Base-by-base conservation (phyloP, 305 asterid species). In the Solanum hybrid region DNA sequence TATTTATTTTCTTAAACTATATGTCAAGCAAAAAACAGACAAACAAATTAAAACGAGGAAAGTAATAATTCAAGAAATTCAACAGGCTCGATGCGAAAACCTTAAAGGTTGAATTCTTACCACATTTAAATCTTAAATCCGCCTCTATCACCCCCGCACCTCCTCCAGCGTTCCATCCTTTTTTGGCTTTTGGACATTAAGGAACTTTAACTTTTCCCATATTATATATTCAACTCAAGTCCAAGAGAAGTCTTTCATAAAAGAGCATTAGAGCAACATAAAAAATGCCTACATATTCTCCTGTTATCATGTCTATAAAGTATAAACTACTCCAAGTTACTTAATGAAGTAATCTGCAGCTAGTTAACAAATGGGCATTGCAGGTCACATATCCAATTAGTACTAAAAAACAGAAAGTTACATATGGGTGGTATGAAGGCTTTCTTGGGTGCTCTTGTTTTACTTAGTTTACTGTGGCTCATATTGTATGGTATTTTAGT, bases 391-490 rank as follows among this genome's bases (percentile, higher is more conserved):
- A 77, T 77, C 26, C 26, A 69, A 40, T 60, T 60, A 60, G 78
- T 35, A 64, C 37, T n/a, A 5, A 79, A 79, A 31, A 37, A 7
- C 26, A 78, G 20, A 71, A 90, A 90, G 56, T 86, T 64, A 22
- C 0, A 64, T 90, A 90, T 87, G 71, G 89, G 5, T 87, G 86
- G 85, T 20, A 84, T 88, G 80, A 79, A 86, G 86, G 88, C 87
- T 82, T 89, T 72, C 5, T 4, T 87, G 46, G 66, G 86, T 36
- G 89, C 91, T 88, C 93, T 89, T 90, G 82, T 94, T 86, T 90
- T 94, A 66, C 88, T 92, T 81, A 46, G 93, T 87, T 91, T 92
- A 79, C 38, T 93, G 31, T 94, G 96, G 78, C 88, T 94, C 64
- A 89, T 95, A 88, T 87, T 92, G 31, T 22, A 91, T 87, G 91